These are phyloP conservation scores for Talaromyces sp. DNA, from an alignment of 2,329 filamentous ascomycete species.

Conservation along the genomic window DNA sequence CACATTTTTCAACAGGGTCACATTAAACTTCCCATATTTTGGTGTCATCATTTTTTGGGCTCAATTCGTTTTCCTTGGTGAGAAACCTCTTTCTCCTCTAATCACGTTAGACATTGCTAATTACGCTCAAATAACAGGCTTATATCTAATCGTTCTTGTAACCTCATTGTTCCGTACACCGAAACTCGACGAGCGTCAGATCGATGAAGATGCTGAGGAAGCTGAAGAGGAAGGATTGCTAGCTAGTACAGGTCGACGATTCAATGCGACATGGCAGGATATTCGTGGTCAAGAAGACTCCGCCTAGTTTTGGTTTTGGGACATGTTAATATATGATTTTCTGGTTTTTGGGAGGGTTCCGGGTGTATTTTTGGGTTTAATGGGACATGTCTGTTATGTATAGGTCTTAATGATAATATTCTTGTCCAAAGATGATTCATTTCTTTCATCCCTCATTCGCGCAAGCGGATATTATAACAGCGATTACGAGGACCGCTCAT, in stretches of 20 bases:
- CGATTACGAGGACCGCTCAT: slow-evolving; percentile 32
- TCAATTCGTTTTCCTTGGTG: slow-evolving; percentile 81
- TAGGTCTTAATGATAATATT: not conserved
- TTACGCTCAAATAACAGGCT: slow-evolving; percentile 29
- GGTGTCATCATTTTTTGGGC: slow-evolving; percentile 93
- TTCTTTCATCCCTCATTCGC: no score
- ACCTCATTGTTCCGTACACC: slow-evolving; percentile 77
- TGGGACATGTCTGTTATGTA: not conserved
- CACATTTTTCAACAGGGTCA: slow-evolving; percentile 87
- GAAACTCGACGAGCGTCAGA: slow-evolving; percentile 65
- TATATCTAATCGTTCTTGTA: slow-evolving; percentile 77
- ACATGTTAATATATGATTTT: not conserved
- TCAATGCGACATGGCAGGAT: slow-evolving; percentile 84
- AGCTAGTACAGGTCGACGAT: slow-evolving; percentile 72
- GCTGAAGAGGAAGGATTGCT: slow-evolving; percentile 92
- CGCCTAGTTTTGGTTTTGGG: not conserved
- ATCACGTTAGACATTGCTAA: not conserved
- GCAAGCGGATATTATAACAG: not conserved
- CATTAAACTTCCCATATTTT: slow-evolving; percentile 92
- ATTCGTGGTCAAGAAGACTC: slow-evolving; percentile 39
- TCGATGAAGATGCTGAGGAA: slow-evolving; percentile 84
- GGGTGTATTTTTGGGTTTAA: not conserved
- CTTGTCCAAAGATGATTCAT: no score
- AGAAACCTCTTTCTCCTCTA: slow-evolving; percentile 7
- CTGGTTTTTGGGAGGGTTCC: not conserved